Evolutionary conservation across 495 filamentous ascomycete genomes (phyloP), one percentile per base, ranked within the genome.

Genomic region (Podospora bellae-mahoneyi): DNA sequence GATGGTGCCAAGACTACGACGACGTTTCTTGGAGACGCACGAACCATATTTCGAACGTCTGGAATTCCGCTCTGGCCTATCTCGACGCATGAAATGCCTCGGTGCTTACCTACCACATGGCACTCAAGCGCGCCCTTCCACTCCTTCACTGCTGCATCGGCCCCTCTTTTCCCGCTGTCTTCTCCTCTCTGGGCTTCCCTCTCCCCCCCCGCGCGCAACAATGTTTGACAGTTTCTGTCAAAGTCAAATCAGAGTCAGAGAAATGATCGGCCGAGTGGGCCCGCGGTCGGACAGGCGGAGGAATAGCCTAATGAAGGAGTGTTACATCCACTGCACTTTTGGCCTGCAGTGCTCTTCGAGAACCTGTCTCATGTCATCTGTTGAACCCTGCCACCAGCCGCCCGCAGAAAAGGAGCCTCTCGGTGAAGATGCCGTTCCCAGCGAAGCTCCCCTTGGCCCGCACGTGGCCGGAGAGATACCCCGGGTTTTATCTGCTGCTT

Each of bases 381-480:
- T 13, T 18, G 39, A 48, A 48, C 39, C 39, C 39, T 48, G 39
- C 39, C 9, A 48, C 39, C 39, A 48, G 39, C 39, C 39, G 39
- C 39, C 39, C 2, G 39, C 39, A 16, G 23, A 23, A 48, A 48
- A 13, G 2, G 39, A 48, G 39, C 34, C 55, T 68, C 67, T 61
- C 67, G 57, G 67, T 57, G 44, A 57, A 6, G 28, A 44, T 66
- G 26, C 62, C 23, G 39, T 34, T 34, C n/a, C 23, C 23, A 58
- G 55, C 27, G 20, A 32, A 26, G 26, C 30, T 7, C 67, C 19
- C 53, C 55, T 62, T 62, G 20, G 15, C 59, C 27, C 54, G 68
- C 68, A 70, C 68, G 68, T 70, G 65, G 68, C 68, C 60, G 56
- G 56, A 61, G 9, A 19, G 39, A 58, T 56, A n/a, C 19, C 53